Evolutionary conservation across 352 stramenopile genomes (phyloP).

Genomic region (Blastocystis hominis): DNA sequence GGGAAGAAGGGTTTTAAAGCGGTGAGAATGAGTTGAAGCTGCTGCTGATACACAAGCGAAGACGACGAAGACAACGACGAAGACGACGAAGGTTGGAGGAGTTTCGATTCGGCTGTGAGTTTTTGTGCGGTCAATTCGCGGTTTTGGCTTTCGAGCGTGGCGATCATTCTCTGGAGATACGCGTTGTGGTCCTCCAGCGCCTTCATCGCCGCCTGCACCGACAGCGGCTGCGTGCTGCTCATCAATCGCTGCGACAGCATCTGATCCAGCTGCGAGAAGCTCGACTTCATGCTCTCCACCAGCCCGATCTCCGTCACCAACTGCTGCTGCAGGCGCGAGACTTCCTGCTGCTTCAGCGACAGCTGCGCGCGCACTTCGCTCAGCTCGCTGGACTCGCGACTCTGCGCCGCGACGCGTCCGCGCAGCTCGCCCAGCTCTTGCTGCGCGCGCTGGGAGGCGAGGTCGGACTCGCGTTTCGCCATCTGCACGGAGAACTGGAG

Average conservation of each 20-base stretch:
- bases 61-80: neutral
- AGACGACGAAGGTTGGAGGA: neutral
- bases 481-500: neutral
- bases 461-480: neutral
- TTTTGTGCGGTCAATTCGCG: neutral
- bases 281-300: conserved; percentile 42
- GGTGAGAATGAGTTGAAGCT: neutral
- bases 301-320: conserved; percentile 31
- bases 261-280: neutral
- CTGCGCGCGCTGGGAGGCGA: neutral
- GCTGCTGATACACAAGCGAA: neutral
- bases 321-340: conserved; percentile 12
- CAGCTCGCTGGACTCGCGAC: neutral
- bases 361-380: neutral
- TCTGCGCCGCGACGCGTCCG: neutral
- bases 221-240: neutral
- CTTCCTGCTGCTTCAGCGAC: conserved; percentile 17
- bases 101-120: neutral
- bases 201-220: neutral
- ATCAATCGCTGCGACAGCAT: neutral
- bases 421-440: neutral
- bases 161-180: conserved; percentile 11
- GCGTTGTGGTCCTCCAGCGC: conserved; percentile 38
- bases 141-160: conserved; percentile 1
- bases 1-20: neutral